Conservation (phyloP, 495 filamentous ascomycete genomes). For the Trichoderma reesei region DNA sequence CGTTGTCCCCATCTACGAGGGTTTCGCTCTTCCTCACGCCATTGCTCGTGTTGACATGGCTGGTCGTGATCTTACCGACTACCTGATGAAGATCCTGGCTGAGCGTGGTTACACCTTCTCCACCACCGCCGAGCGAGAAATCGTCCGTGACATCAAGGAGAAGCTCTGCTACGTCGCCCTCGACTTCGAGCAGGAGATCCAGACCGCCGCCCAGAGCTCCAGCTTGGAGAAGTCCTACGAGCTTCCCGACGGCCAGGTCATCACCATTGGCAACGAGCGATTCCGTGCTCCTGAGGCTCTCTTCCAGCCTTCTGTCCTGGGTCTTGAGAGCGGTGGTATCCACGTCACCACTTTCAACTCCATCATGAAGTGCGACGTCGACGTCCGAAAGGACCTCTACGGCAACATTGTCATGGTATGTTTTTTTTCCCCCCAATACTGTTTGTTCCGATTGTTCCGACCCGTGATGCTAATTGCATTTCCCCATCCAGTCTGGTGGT, state of each 20-base stretch:
- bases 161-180: slow-evolving; percentile 99
- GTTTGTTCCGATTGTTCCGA: no score
- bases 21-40: slow-evolving; percentile 98
- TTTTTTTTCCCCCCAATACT: slow-evolving; percentile 15
- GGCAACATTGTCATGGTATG: slow-evolving; percentile 99
- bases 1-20: slow-evolving; percentile 99
- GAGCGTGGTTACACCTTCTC: slow-evolving; percentile 99
- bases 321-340: slow-evolving; percentile 97
- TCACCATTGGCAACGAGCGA: slow-evolving; percentile 99
- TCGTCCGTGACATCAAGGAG: slow-evolving; percentile 99
- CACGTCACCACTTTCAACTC: slow-evolving; percentile 99
- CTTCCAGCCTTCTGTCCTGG: slow-evolving; percentile 96
- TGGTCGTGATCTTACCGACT: slow-evolving; percentile 98
- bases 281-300: slow-evolving; percentile 99
- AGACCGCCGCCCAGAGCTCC: slow-evolving; percentile 94
- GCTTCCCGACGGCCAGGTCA: slow-evolving; percentile 98
- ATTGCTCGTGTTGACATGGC: slow-evolving; percentile 99
- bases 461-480: slow-evolving; percentile 12
- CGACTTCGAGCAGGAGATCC: slow-evolving; percentile 99
- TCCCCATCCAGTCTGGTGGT: slow-evolving; percentile 73
- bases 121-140: slow-evolving; percentile 99
- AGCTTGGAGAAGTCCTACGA: slow-evolving; percentile 99
- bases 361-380: slow-evolving; percentile 99
- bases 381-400: slow-evolving; percentile 98
- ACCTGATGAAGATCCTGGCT: slow-evolving; percentile 99